Evolutionary conservation across 352 stramenopile genomes (phyloP), one percentile per base, ranked within the genome.

Genomic region (Phytophthora hybrid): DNA sequence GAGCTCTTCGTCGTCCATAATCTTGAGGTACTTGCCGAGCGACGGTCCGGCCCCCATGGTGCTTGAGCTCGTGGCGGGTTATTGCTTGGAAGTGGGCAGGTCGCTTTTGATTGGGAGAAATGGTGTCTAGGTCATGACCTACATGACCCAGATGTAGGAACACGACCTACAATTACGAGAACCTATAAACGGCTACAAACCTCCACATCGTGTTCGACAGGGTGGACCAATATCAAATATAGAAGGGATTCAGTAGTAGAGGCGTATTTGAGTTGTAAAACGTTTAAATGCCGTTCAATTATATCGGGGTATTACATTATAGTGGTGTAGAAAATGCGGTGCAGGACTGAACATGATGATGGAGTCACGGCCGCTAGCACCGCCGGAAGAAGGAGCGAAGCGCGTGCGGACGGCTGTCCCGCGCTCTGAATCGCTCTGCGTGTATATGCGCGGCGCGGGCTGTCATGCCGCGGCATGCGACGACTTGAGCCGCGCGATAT

Each of bases 1-100:
- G 69, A 93, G 86, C 23, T 85, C 80, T 0, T 91, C 76, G 67
- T 93, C 86, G 60, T 88, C 82, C 73, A 91, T 87, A 56, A 66
- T 72, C 67, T 79, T 78, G 31, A 93, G 69, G 53, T 90, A 80
- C 74, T 85, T 85, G 73, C 61, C 81, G 5, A 93, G 58, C 63
- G 84, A 93, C 69, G 80, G 73, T 47, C 59, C 77, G 3, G 71
- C 75, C 0, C 82, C 82, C 82, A 89, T 89, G 21, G 19, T 65
- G 31, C 5, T 16, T 31, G 23, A 31, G 4, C 37, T 16, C 26
- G 7, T 5, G 6, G 14, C 18, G 5, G 19, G 14, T 51, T 51
- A 51, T 51, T 51, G 44, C 44, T 51, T n/a, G 18, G 44, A 51
- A 23, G 49, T 14, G 44, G 44, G 13, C 19, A 26, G 21, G 21